phyloP scores from a whole-genome alignment of 345 rosid genomes.

The Kandelia obovata region DNA sequence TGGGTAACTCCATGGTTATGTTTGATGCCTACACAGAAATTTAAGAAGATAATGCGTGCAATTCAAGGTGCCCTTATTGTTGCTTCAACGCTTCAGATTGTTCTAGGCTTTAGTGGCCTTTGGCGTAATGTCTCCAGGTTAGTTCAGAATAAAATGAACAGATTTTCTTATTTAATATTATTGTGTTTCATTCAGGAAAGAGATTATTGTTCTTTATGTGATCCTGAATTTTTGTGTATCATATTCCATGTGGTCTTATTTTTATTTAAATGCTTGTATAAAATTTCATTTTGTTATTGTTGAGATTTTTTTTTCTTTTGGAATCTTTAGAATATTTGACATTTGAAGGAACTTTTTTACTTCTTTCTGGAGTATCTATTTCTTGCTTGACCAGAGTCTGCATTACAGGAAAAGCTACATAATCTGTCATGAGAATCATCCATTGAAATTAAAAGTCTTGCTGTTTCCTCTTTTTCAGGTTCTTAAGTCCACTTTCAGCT shows the following conservation, averaged over 20 bases:
- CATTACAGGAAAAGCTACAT: background rate
- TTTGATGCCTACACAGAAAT: slow-evolving; percentile 50
- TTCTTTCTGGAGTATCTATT: slow-evolving; percentile 4
- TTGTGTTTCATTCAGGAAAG: too few species aligned
- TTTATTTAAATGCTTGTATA: background rate
- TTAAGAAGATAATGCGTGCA: slow-evolving; percentile 79
- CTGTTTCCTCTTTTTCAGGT: slow-evolving; percentile 39
- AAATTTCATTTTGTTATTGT: background rate
- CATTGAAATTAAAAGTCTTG: background rate
- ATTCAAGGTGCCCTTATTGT: slow-evolving; percentile 98
- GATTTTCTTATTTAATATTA: background rate
- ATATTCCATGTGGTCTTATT: background rate
- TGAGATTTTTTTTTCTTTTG: background rate
- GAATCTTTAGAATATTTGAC: background rate
- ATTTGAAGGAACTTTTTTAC: background rate
- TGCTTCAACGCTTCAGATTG: slow-evolving; percentile 93
- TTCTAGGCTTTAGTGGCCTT: slow-evolving; percentile 96
- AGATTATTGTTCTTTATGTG: too few species aligned
- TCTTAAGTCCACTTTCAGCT: slow-evolving; percentile 87
- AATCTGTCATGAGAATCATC: background rate
- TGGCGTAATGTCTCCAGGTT: slow-evolving; percentile 95
- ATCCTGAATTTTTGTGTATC: background rate
- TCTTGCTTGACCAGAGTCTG: background rate
- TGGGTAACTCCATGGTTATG: slow-evolving; percentile 7
- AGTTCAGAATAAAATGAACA: slow-evolving; percentile 14